These are phyloP conservation scores for Cyberlindnera americana DNA, from an alignment of 805 yeast species.

Conservation along the genomic window DNA sequence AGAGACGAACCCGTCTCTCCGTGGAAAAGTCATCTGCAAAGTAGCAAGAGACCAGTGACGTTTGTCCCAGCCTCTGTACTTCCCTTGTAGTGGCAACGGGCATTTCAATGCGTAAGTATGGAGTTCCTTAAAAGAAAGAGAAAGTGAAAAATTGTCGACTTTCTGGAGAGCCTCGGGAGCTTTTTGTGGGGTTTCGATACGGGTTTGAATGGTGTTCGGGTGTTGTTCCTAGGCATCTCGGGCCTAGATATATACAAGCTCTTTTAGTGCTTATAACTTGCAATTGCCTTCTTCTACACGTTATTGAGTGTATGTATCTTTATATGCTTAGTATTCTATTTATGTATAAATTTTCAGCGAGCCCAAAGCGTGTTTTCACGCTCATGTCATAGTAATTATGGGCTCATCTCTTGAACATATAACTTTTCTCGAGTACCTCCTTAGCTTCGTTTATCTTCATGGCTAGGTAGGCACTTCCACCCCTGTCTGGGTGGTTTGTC, in stretches of 20 bases:
- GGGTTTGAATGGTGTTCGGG: constrained; percentile 4
- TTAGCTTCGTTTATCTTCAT: constrained; percentile 86
- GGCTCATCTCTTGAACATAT: constrained; percentile 32
- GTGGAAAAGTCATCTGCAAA: constrained; percentile 12
- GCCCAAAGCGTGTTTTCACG: no score
- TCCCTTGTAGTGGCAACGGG: not conserved
- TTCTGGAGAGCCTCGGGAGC: not conserved
- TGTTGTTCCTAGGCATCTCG: constrained; percentile 2
- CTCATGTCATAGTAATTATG: no score
- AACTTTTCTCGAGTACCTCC: constrained; percentile 68
- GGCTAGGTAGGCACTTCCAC: constrained; percentile 79
- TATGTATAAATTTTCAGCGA: no score
- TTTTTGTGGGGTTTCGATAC: not conserved
- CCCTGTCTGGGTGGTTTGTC: constrained; percentile 84
- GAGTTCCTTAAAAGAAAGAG: no score
- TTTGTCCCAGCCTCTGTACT: not conserved
- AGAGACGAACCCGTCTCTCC: constrained; percentile 4
- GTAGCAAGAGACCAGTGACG: constrained; percentile 4
- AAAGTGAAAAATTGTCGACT: not conserved
- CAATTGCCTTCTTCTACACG: no score
- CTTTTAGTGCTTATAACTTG: no score
- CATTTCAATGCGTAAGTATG: not conserved
- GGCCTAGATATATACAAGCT: no score
- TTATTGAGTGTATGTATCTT: no score
- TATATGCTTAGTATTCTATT: no score